Evolutionary conservation across 2,329 filamentous ascomycete genomes (phyloP), one percentile per base, ranked within the genome.

Genomic region (Alternaria atra): DNA sequence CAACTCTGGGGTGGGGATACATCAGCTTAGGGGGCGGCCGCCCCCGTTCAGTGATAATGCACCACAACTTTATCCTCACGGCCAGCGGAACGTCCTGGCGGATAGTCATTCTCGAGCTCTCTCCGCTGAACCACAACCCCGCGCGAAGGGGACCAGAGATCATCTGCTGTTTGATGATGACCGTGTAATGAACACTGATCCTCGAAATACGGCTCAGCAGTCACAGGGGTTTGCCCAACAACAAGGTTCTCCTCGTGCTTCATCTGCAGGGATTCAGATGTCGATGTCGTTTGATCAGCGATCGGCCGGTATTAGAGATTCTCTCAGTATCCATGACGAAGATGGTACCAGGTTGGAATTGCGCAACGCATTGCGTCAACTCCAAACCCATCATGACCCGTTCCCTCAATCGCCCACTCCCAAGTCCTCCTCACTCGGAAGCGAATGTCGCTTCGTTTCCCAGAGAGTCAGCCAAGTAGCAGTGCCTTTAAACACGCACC

Each of bases 201-300:
- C 51, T 2, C 40, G n/a, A 10, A 23, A 60, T 5, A 60, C 63
- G 6, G 13, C 10, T n/a, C 39, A 56, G 0, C 63, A 64, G 9
- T 55, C 63, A 2, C 68, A 20, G 53, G 60, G 51, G 0, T 60
- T 60, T 43, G 56, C 48, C 6, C 56, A 66, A 46, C 50, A 32
- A 1, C 55, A 60, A 30, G 27, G 15, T 15, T 8, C 27, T 29
- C 27, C 7, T 32, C 8, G 17, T 6, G 8, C 56, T 4, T 30
- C 47, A 29, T 60, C 40, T 23, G 13, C 17, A 8, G 46, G 43
- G 25, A 43, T 37, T 25, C 23, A 46, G 1, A 44, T 52, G 8
- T 32, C 52, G 4, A 40, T 52, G 30, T 12, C 35, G 9, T 13
- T 23, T 3, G 39, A 8, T 37, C 52, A 12, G 23, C 30, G 9